Base-by-base conservation (phyloP, 2,329 filamentous ascomycete species). In the Hirsutella rhossiliensis region DNA sequence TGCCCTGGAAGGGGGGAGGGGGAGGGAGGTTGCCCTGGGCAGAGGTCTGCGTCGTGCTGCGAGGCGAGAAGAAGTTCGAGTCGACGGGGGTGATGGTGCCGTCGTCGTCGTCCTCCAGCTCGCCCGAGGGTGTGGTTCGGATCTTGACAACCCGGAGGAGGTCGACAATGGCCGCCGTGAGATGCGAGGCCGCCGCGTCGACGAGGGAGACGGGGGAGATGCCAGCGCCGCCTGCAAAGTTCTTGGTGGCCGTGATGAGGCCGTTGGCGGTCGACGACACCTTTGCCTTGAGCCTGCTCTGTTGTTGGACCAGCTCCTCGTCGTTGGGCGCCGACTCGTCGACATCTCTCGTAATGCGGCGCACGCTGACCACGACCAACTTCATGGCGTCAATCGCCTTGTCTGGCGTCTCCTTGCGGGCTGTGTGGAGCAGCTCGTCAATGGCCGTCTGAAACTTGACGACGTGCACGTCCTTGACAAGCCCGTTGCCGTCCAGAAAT, bases 251-350 rank as follows among this genome's bases (percentile, higher is more conserved):
- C 3, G 90, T 97, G 56, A 97, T 96, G 46, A 98, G 72, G 57
- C 90, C 92, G 69, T 97, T 97, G 41, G 92, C 89, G 1, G 90
- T 94, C 3, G 84, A 83, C n/a, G 88, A 94, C 3, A 97, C 84
- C 46, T 83, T 82, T 41, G 78, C 75, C 63, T 87, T 94, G 48
- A 94, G 73, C 61, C 82, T 87, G 27, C 72, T 68, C 50, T 80
- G 78, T 49, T 82, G 69, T 50, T 78, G 75, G 32, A 66, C 61
- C 27, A 70, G 49, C 15, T 76, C 69, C 31, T 75, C 75, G 48
- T 77, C 74, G 31, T 65, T 72, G 2, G 70, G 62, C 11, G 67
- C 62, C 12, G 75, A 69, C 40, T 76, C 72, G 43, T 82, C 80
- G 27, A 95, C 77, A 52, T 92, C 87, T 55, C 85, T 84, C 19